Evolutionary conservation across 179 eudicot genomes (phyloP).

Genomic region (Camellia oleifera): DNA sequence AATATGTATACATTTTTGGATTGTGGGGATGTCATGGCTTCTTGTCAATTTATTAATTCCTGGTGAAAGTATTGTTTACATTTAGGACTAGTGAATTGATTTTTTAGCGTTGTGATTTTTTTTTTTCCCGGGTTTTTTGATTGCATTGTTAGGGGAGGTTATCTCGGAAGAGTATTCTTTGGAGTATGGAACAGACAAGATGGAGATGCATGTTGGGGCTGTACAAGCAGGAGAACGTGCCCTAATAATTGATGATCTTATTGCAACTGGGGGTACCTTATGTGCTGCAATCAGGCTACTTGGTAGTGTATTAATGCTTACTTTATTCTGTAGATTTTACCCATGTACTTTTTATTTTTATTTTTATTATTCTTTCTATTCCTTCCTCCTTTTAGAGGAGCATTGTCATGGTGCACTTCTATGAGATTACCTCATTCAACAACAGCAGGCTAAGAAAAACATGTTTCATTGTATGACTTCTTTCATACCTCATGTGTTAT

Average conservation of each 20-base stretch:
- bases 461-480: not conserved
- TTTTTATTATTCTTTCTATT: not conserved
- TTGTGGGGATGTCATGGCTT: not conserved
- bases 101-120: not conserved
- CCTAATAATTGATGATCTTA: constrained; percentile 82
- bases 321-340: not conserved
- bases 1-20: not conserved
- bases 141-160: constrained; percentile 60
- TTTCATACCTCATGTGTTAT: not conserved
- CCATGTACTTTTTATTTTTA: too few relatives aligned
- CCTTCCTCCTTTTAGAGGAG: not conserved
- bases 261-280: constrained; percentile 96
- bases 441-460: not conserved
- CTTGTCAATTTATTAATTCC: not conserved
- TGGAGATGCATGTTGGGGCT: constrained; percentile 98
- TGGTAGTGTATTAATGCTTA: constrained; percentile 39
- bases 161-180: constrained; percentile 85
- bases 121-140: not conserved
- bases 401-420: not conserved
- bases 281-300: constrained; percentile 76
- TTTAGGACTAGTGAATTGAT: not conserved
- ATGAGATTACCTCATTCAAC: not conserved
- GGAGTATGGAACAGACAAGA: constrained; percentile 88
- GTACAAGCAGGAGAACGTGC: constrained; percentile 87
- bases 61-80: not conserved